phyloP scores from a whole-genome alignment of 805 yeast species.

The Yamadazyma paraphyllophila region DNA sequence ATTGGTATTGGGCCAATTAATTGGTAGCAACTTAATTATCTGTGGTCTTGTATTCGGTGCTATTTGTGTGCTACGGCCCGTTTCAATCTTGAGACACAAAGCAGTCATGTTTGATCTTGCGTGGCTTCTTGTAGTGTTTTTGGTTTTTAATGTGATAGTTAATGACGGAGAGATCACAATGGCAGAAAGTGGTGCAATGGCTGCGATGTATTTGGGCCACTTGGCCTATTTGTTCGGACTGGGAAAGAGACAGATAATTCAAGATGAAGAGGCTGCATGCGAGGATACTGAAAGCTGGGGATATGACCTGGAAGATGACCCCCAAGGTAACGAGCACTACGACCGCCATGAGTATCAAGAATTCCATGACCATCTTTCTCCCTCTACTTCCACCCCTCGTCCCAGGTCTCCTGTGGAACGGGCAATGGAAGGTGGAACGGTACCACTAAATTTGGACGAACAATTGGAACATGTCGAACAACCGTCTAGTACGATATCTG shows the following conservation, averaged over 20 bases:
- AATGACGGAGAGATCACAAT: slow-evolving; percentile 35
- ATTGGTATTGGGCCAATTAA: slow-evolving; percentile 36
- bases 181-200: slow-evolving; percentile 29
- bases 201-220: slow-evolving; percentile 21
- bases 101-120: slow-evolving; percentile 25
- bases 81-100: slow-evolving; percentile 19
- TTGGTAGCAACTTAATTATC: slow-evolving; percentile 34
- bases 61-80: slow-evolving; percentile 25
- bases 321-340: too few species aligned
- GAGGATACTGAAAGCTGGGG: neutral
- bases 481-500: neutral
- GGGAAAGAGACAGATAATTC: slow-evolving; percentile 12
- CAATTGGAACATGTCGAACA: slow-evolving; percentile 9
- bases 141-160: slow-evolving; percentile 26
- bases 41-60: slow-evolving; percentile 35
- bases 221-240: slow-evolving; percentile 21
- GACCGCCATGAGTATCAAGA: too few species aligned
- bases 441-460: slow-evolving; percentile 14
- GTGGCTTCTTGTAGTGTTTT: slow-evolving; percentile 27
- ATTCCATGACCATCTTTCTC: too few species aligned
- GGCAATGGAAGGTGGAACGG: slow-evolving; percentile 2
- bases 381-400: neutral
- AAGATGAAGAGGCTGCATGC: neutral
- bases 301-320: too few species aligned
- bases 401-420: neutral